Evolutionary conservation across 2,329 filamentous ascomycete species (phyloP).

Genomic region (Venturiaceae sp.): DNA sequence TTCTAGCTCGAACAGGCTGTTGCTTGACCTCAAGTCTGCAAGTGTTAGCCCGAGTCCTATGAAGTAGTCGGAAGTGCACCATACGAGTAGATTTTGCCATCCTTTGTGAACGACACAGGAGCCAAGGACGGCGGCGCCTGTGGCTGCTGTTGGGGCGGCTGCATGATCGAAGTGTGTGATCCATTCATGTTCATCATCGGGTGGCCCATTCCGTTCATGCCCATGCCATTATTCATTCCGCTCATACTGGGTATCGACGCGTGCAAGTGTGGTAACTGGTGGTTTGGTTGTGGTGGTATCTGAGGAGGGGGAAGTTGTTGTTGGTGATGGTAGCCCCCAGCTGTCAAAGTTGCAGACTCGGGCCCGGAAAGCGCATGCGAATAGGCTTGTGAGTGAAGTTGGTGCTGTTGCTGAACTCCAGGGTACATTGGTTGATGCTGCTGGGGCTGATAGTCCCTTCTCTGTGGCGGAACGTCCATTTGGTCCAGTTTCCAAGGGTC

Average conservation of each 20-base stretch:
- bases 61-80: background rate
- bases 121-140: background rate
- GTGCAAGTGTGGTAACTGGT: background rate
- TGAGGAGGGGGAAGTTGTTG: background rate
- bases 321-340: background rate
- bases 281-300: background rate
- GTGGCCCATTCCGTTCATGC: background rate
- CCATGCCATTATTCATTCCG: background rate
- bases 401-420: background rate
- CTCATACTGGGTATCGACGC: background rate
- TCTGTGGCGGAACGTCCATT: too few species aligned
- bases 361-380: background rate
- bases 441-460: background rate
- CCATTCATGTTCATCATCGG: background rate
- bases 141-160: background rate
- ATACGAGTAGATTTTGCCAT: background rate
- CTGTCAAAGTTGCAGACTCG: too few species aligned
- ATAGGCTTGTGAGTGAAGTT: background rate
- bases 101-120: background rate
- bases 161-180: background rate
- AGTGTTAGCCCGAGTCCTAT: background rate
- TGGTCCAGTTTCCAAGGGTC: too few species aligned
- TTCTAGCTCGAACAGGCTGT: slow-evolving; percentile 84
- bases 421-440: background rate
- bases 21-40: slow-evolving; percentile 53